Evolutionary conservation across 2,329 filamentous ascomycete genomes (phyloP).

Genomic region (Xylariaceae sp.): DNA sequence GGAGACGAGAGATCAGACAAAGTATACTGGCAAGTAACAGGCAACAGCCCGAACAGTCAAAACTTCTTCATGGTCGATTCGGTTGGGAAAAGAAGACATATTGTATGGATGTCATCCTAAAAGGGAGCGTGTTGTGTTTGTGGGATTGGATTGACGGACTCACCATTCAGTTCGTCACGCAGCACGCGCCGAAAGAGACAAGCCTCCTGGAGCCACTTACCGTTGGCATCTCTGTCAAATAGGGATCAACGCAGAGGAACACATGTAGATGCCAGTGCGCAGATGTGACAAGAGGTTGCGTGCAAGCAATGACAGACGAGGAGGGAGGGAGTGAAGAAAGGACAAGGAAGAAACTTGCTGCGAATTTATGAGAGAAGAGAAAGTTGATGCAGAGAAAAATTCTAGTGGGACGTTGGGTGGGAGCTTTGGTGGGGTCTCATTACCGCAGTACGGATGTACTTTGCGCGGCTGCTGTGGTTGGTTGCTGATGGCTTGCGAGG

Average conservation of each 20-base stretch:
- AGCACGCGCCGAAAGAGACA: background rate
- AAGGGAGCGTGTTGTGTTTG: constrained; percentile 24
- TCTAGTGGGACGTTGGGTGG: constrained; percentile 2
- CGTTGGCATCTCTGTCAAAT: too few species aligned
- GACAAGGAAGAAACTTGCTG: background rate
- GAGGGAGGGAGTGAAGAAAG: background rate
- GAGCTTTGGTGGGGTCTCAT: background rate
- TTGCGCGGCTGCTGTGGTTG: too few species aligned
- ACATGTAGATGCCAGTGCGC: too few species aligned
- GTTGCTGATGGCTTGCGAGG: too few species aligned
- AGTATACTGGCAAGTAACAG: constrained; percentile 91
- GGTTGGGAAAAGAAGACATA: constrained; percentile 81
- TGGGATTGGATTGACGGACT: constrained; percentile 5
- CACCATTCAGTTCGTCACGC: constrained; percentile 4
- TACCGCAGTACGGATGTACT: too few species aligned
- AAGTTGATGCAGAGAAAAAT: constrained; percentile 11
- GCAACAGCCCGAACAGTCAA: constrained; percentile 63
- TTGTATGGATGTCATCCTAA: constrained; percentile 69
- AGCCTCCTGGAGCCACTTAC: too few species aligned
- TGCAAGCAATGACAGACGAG: background rate
- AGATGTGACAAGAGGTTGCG: background rate
- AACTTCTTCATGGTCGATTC: constrained; percentile 82
- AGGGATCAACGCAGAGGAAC: too few species aligned
- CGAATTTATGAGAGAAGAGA: background rate
- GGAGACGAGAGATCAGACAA: constrained; percentile 59